These are phyloP conservation scores for Hypoxylon sp. DNA, from an alignment of 2,329 filamentous ascomycete genomes.

Conservation along the genomic window DNA sequence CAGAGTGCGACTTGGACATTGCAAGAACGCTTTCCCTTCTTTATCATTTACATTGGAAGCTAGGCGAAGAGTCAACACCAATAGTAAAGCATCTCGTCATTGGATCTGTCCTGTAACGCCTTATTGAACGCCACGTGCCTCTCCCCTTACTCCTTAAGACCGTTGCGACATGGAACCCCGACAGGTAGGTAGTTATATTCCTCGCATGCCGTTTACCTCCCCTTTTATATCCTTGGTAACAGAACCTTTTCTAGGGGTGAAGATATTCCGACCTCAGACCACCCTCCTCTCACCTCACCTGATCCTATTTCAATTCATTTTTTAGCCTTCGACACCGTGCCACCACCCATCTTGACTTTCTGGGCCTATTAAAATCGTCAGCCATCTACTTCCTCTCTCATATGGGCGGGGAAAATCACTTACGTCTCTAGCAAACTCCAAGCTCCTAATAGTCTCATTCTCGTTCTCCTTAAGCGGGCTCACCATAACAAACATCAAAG, in stretches of 20 bases:
- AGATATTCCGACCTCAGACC: background rate
- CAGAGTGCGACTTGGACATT: slow-evolving; percentile 1
- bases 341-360: slow-evolving; percentile 53
- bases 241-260: background rate
- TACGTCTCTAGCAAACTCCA: slow-evolving; percentile 96
- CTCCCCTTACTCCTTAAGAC: background rate
- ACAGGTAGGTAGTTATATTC: slow-evolving; percentile 26
- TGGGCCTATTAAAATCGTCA: slow-evolving; percentile 48
- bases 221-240: background rate
- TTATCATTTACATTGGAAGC: background rate
- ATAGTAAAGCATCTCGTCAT: background rate
- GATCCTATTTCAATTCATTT: slow-evolving; percentile 35
- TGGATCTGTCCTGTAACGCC: slow-evolving; percentile 20
- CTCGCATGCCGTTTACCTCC: slow-evolving; percentile 2
- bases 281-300: too few relatives aligned
- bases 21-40: too few relatives aligned
- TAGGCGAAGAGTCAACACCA: background rate
- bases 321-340: slow-evolving; percentile 39
- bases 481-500: slow-evolving; percentile 99
- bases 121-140: background rate
- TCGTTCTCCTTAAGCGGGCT: slow-evolving; percentile 91
- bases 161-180: slow-evolving; percentile 4
- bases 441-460: slow-evolving; percentile 91
- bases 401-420: slow-evolving; percentile 43
- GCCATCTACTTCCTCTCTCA: background rate